Base-by-base conservation (phyloP, 2,329 filamentous ascomycete genomes). In the Gnomoniopsis sp. region DNA sequence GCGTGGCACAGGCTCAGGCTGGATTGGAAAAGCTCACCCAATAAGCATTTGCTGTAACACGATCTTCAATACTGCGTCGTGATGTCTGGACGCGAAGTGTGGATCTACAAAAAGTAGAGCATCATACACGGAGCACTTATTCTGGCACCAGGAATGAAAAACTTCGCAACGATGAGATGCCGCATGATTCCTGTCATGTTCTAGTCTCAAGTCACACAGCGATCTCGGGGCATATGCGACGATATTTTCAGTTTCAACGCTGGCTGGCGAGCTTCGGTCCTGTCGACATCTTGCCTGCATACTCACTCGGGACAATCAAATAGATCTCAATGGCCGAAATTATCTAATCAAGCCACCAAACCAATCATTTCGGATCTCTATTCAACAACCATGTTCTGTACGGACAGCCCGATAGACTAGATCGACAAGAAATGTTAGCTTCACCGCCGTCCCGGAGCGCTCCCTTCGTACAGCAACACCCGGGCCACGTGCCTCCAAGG, bases 1-100 rank as follows among this genome's bases (percentile, higher is more conserved):
- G 82, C 1, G 71, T 83, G 10, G 69, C 69, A 53, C 81, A 84
- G 66, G 82, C 84, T 1, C 74, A 82, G 53, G 75, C 77, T 15
- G 82, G 81, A 0, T 68, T 88, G 52, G 47, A 57, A 22, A 56
- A 53, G 17, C 61, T 68, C 36, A 38, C 61, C 34, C 19, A 55
- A 19, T 56, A 48, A 49, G n/a, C 33, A 21, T 36, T 26, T 47
- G 11, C 33, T 48, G 19, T 17, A 14, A 34, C 33, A 30, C 34
- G 30, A 14, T 41, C 36, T 41, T 41, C 17, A 15, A 6, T 4
- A 41, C 12, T 41, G 12, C 36, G 36, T 12, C 12, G 36, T 15
- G 36, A 14, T 41, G 12, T 14, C 6, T 41, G 12, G 36, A 41
- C 12, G 36, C 36, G 36, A n/a, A 41, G 7, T 41, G 17, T 12